Evolutionary conservation across 495 filamentous ascomycete genomes (phyloP).

Genomic region (Trichocladium uniseriatum): DNA sequence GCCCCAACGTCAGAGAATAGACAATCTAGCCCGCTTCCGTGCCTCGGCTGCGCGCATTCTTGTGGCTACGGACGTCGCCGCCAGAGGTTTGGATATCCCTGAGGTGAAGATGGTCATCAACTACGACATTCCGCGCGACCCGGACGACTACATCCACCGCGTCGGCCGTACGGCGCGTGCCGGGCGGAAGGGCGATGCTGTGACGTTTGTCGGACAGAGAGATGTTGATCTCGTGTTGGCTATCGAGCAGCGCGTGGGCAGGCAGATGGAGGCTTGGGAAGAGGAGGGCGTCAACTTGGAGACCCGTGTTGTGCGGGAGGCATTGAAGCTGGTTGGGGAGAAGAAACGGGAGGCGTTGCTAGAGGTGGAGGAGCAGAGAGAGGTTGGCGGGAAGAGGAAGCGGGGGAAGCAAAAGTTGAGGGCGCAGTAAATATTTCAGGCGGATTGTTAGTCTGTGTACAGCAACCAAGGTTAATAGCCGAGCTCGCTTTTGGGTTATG

Average conservation of each 20-base stretch:
- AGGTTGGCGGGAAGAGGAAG: slow-evolving; percentile 70
- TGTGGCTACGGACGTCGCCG: slow-evolving; percentile 91
- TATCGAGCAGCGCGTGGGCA: slow-evolving; percentile 75
- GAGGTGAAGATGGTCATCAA: slow-evolving; percentile 86
- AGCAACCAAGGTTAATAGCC: too few species aligned
- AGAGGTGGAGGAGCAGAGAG: slow-evolving; percentile 84
- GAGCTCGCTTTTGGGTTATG: too few species aligned
- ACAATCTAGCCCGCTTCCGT: slow-evolving; percentile 84
- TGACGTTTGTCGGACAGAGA: slow-evolving; percentile 85
- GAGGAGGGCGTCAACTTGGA: slow-evolving; percentile 90
- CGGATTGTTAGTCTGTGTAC: too few species aligned
- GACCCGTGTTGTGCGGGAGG: slow-evolving; percentile 69
- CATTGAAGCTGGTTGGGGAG: slow-evolving; percentile 77
- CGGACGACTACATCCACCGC: slow-evolving; percentile 95
- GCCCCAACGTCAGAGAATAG: slow-evolving; percentile 68
- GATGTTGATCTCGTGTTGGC: slow-evolving; percentile 80
- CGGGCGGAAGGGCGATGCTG: slow-evolving; percentile 66
- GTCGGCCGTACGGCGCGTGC: slow-evolving; percentile 93
- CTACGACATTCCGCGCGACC: slow-evolving; percentile 88
- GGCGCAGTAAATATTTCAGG: neutral
- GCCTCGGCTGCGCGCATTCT: slow-evolving; percentile 84
- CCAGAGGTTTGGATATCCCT: slow-evolving; percentile 93
- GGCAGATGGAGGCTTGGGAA: slow-evolving; percentile 67
- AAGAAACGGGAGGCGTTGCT: slow-evolving; percentile 84
- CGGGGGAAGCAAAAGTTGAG: slow-evolving; percentile 47